Evolutionary conservation across 768 basidiomycete genomes (phyloP).

Genomic region (Lentinula lateritia): DNA sequence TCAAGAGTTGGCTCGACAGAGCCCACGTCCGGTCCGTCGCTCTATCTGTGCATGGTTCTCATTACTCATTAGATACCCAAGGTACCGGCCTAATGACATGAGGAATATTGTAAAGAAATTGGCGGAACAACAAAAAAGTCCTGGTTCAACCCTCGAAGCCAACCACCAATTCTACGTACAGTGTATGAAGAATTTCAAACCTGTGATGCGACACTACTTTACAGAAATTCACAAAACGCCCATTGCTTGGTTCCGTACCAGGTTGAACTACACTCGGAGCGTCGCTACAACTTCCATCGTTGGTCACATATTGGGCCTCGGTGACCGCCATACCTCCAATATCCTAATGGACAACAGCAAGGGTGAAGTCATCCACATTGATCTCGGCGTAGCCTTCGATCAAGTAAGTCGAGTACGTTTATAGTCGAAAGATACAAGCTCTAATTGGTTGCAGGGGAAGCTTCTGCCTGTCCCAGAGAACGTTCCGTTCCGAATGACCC

Average conservation of each 20-base stretch:
- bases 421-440: constrained; percentile 1
- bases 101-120: constrained; percentile 25
- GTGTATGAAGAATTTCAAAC: constrained; percentile 49
- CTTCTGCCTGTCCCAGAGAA: constrained; percentile 73
- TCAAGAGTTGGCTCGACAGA: constrained; percentile 52
- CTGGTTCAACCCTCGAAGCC: constrained; percentile 9
- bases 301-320: constrained; percentile 87
- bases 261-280: constrained; percentile 85
- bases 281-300: constrained; percentile 93
- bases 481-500: constrained; percentile 93
- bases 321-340: constrained; percentile 89
- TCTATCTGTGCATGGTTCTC: background rate
- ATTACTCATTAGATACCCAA: constrained; percentile 19
- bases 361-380: constrained; percentile 93
- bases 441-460: constrained; percentile 61
- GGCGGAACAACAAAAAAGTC: constrained; percentile 17
- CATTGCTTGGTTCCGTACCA: constrained; percentile 87
- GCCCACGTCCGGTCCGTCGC: constrained; percentile 58
- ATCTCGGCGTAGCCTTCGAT: constrained; percentile 95
- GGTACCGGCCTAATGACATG: constrained; percentile 46
- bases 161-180: constrained; percentile 26
- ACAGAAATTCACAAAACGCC: constrained; percentile 86
- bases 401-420: constrained; percentile 45
- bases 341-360: constrained; percentile 79
- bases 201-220: constrained; percentile 94